phyloP scores from a whole-genome alignment of 495 filamentous ascomycete genomes.

The Pyrenula massariospora region DNA sequence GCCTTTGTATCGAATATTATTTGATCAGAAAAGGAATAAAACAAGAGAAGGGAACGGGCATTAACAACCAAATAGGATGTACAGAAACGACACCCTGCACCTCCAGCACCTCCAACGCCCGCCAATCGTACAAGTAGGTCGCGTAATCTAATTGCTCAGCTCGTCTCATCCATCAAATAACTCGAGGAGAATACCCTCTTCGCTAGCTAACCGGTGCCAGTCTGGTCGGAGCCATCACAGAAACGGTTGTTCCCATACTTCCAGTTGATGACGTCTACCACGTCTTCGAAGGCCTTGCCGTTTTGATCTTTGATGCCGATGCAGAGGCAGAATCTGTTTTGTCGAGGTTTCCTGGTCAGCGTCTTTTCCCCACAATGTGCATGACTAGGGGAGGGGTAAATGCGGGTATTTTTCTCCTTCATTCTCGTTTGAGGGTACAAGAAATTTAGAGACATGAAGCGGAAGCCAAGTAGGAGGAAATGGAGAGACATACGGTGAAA shows the following conservation, averaged over 20 bases:
- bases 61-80: too few species aligned
- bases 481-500: not conserved
- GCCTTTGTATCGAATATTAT: too few species aligned
- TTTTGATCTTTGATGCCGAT: not conserved
- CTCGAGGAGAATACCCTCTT: too few species aligned
- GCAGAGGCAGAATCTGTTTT: not conserved
- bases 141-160: too few species aligned
- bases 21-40: too few species aligned
- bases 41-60: too few species aligned
- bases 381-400: not conserved
- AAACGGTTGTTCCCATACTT: not conserved
- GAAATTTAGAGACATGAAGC: not conserved
- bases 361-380: not conserved
- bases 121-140: too few species aligned
- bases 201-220: too few species aligned
- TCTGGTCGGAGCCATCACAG: not conserved
- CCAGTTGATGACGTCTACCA: not conserved
- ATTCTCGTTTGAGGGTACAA: not conserved
- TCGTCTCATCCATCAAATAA: too few species aligned
- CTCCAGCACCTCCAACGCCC: too few species aligned
- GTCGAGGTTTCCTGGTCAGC: not conserved
- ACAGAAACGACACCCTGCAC: too few species aligned
- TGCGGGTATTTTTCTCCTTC: not conserved
- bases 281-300: not conserved
- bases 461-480: not conserved